Percentiles rank a stretch among this genome's conserved stretches.
Evolutionary conservation across 129 eudicot genomes (phyloP).

Genomic region (Centrapalus pauciflorus): DNA sequence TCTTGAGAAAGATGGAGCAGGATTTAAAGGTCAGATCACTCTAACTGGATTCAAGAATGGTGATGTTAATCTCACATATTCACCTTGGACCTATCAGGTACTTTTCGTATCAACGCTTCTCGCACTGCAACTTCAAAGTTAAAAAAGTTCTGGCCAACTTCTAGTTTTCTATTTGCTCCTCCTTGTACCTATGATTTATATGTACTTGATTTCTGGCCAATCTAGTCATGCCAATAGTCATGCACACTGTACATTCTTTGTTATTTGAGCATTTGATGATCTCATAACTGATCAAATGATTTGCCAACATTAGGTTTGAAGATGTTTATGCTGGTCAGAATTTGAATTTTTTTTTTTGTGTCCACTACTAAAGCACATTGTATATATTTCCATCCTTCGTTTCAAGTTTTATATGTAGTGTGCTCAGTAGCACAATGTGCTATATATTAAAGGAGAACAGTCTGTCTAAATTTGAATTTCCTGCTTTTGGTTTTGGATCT

Average conservation of each 20-base stretch:
- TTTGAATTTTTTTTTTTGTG: no score
- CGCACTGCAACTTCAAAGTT: not conserved
- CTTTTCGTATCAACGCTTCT: slow-evolving; percentile 19
- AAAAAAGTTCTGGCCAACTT: not conserved
- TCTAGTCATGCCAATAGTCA: not conserved
- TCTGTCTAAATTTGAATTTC: not conserved
- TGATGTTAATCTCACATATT: slow-evolving; percentile 55
- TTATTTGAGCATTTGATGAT: slow-evolving; percentile 2
- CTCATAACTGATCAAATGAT: not conserved
- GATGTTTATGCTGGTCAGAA: not conserved
- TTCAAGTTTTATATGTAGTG: not conserved
- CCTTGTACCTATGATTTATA: not conserved
- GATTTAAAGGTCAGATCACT: slow-evolving; percentile 73
- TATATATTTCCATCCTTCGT: not conserved
- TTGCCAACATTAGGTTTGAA: not conserved
- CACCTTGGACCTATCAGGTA: slow-evolving; percentile 93
- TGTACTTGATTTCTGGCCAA: not conserved
- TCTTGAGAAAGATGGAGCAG: slow-evolving; percentile 94
- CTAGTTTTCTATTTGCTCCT: not conserved
- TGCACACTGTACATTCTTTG: not conserved
- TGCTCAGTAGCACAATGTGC: not conserved
- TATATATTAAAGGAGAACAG: not conserved
- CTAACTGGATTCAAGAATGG: slow-evolving; percentile 69
- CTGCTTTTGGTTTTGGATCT: not conserved
- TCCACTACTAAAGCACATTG: not conserved